A percentile compares a stretch with the other conserved stretches of the same genome.
Evolutionary conservation across 2,329 filamentous ascomycete genomes (phyloP).

Genomic region (Podosphaera xanthii): DNA sequence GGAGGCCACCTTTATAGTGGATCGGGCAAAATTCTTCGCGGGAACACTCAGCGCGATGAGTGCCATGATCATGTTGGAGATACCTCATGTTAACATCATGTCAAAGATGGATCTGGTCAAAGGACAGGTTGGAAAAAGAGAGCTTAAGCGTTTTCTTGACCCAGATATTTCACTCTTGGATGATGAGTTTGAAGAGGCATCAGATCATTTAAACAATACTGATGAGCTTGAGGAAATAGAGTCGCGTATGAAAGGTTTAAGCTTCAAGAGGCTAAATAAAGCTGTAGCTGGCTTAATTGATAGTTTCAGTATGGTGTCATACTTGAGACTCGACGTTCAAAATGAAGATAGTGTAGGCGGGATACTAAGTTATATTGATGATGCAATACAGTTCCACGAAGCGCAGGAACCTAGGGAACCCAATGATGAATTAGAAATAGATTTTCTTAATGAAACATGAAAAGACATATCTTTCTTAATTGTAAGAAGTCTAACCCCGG

Average conservation of each 20-base stretch:
- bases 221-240: conserved; percentile 36
- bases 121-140: conserved; percentile 65
- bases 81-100: conserved; percentile 87
- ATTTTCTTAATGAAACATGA: conserved; percentile 18
- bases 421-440: conserved; percentile 33
- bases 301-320: conserved; percentile 95
- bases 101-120: conserved; percentile 97
- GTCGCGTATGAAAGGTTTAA: conserved; percentile 57
- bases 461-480: neutral
- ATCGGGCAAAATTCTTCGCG: conserved; percentile 92
- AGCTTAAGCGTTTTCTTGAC: conserved; percentile 74
- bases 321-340: conserved; percentile 69
- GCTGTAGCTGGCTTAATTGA: conserved; percentile 84
- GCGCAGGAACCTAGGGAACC: conserved; percentile 79
- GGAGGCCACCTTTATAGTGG: conserved; percentile 85
- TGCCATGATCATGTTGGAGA: conserved; percentile 95
- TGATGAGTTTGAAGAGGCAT: conserved; percentile 30
- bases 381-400: conserved; percentile 82
- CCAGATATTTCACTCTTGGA: conserved; percentile 67
- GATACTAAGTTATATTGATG: conserved; percentile 79
- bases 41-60: conserved; percentile 93
- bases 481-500: no score
- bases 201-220: conserved; percentile 23
- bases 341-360: conserved; percentile 76
- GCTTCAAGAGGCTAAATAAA: conserved; percentile 63